These are phyloP conservation scores for Pseudofabraea citricarpa DNA, from an alignment of 2,329 filamentous ascomycete genomes.

Conservation along the genomic window DNA sequence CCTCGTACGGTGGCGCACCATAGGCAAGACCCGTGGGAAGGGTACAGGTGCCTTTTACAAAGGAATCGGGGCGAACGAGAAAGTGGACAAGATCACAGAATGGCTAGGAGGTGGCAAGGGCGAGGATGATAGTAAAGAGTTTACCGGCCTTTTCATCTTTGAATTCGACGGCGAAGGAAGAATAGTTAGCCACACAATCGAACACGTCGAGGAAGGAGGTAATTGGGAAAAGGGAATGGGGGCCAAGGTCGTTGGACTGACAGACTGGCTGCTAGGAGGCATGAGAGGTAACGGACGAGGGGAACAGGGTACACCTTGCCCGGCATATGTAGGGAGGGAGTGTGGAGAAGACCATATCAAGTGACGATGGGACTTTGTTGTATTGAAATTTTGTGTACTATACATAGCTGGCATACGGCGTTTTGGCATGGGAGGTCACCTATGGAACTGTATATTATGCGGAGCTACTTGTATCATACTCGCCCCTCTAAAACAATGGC, in stretches of 20 bases:
- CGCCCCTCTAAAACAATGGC: no score
- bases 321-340: constrained; percentile 16
- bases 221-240: constrained; percentile 79
- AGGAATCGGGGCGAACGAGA: constrained; percentile 36
- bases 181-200: constrained; percentile 84
- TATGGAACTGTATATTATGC: no score
- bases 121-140: constrained; percentile 64
- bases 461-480: no score
- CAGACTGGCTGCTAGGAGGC: constrained; percentile 88
- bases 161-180: constrained; percentile 87
- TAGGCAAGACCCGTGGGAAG: constrained; percentile 41
- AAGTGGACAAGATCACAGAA: constrained; percentile 48
- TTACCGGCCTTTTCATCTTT: constrained; percentile 90
- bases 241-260: constrained; percentile 81
- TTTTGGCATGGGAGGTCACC: no score
- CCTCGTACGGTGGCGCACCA: constrained; percentile 84
- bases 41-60: constrained; percentile 39
- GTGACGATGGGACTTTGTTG: no score
- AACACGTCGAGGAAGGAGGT: constrained; percentile 80
- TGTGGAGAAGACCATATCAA: no score
- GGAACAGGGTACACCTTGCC: constrained; percentile 23
- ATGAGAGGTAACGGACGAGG: constrained; percentile 45
- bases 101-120: constrained; percentile 41
- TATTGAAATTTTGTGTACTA: no score
- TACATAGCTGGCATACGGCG: no score